Evolutionary conservation across 495 filamentous ascomycete genomes (phyloP).

Genomic region (Hypoxylon fragiforme): DNA sequence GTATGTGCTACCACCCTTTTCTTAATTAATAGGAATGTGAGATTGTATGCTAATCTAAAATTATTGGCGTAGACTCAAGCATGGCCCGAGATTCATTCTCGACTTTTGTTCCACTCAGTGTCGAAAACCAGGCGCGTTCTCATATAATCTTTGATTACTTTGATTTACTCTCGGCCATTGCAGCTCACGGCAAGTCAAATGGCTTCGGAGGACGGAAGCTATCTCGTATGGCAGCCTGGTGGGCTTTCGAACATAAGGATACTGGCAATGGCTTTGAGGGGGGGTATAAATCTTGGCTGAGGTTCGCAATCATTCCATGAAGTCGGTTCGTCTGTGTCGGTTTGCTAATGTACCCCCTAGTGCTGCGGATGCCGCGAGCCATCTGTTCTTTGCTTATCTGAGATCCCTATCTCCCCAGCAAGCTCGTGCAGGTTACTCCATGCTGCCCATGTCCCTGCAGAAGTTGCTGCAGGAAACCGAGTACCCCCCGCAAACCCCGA

Average conservation of each 20-base stretch:
- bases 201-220: conserved; percentile 92
- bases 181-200: conserved; percentile 85
- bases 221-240: conserved; percentile 95
- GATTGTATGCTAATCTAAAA: too few species aligned
- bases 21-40: too few species aligned
- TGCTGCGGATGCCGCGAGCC: conserved; percentile 92
- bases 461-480: conserved; percentile 89
- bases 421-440: conserved; percentile 71
- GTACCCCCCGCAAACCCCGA: conserved; percentile 84
- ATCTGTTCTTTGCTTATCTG: conserved; percentile 96
- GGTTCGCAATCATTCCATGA: conserved; percentile 31
- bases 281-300: conserved; percentile 83
- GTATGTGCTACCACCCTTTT: conserved; percentile 50
- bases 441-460: conserved; percentile 86
- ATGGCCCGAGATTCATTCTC: conserved; percentile 91
- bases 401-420: conserved; percentile 84
- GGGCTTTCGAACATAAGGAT: conserved; percentile 93
- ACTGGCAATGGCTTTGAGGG: conserved; percentile 91
- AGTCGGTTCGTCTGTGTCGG: conserved; percentile 11
- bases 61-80: conserved; percentile 77
- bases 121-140: conserved; percentile 82
- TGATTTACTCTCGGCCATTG: conserved; percentile 81
- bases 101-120: conserved; percentile 93
- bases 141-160: conserved; percentile 97
- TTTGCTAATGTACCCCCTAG: conserved; percentile 52